phyloP scores from a whole-genome alignment of 768 basidiomycete species.

The Lentinula guzmanii region DNA sequence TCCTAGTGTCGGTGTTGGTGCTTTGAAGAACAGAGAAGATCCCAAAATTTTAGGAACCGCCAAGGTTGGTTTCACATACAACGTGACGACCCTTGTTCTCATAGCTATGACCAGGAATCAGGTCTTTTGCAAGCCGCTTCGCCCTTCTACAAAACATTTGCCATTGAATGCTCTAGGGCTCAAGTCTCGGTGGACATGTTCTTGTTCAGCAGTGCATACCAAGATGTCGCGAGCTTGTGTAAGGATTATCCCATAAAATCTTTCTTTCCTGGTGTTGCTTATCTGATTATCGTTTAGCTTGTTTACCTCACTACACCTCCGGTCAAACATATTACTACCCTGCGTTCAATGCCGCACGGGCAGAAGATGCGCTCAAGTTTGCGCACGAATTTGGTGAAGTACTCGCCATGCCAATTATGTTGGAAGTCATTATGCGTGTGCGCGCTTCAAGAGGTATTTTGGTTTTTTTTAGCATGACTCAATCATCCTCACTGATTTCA shows the following conservation, averaged over 20 bases:
- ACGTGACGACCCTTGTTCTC: neutral
- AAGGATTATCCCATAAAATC: constrained; percentile 12
- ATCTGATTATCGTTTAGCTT: constrained; percentile 41
- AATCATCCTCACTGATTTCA: neutral
- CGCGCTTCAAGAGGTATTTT: constrained; percentile 85
- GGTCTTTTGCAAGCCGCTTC: constrained; percentile 88
- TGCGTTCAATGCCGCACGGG: constrained; percentile 89
- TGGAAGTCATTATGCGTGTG: constrained; percentile 97
- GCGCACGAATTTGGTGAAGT: constrained; percentile 96
- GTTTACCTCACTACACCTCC: constrained; percentile 93
- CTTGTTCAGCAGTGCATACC: constrained; percentile 89
- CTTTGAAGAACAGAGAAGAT: constrained; percentile 95
- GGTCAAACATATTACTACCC: constrained; percentile 99
- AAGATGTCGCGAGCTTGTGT: constrained; percentile 94
- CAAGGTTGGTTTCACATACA: constrained; percentile 34
- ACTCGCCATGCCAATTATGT: constrained; percentile 87
- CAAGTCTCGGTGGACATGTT: constrained; percentile 99
- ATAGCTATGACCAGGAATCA: constrained; percentile 49
- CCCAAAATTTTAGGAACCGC: constrained; percentile 92
- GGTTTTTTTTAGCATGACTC: constrained; percentile 3
- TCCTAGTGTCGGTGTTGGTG: constrained; percentile 84
- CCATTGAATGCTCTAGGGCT: constrained; percentile 95
- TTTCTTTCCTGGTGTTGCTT: neutral
- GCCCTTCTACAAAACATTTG: constrained; percentile 96
- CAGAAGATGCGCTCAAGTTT: constrained; percentile 97